These are phyloP conservation scores for Trichophyton mentagrophytes DNA, from an alignment of 2,329 filamentous ascomycete genomes.

Conservation along the genomic window DNA sequence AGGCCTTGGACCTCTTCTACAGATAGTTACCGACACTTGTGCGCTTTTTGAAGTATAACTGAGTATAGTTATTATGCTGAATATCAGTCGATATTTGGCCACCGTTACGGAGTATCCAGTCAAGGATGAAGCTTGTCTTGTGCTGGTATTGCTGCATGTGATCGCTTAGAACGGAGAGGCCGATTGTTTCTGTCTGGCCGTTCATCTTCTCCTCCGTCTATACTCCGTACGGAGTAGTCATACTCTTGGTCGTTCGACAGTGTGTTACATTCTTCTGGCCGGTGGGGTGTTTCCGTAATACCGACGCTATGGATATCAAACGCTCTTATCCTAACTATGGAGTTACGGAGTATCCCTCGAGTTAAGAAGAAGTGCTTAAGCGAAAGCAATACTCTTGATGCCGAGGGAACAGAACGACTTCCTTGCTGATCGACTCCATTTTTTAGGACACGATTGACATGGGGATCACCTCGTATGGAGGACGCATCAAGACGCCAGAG, in stretches of 20 bases:
- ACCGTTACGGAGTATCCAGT: not conserved
- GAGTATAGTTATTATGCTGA: not conserved
- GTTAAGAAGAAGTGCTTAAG: too few relatives aligned
- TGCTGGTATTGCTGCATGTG: not conserved
- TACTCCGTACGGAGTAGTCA: too few relatives aligned
- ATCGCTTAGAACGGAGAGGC: not conserved
- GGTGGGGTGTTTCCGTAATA: not conserved
- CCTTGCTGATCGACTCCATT: not conserved
- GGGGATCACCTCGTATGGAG: not conserved
- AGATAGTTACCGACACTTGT: not conserved
- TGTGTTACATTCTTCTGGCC: not conserved
- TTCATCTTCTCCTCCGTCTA: not conserved
- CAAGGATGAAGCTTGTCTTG: not conserved
- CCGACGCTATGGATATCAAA: not conserved
- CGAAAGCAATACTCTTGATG: not conserved
- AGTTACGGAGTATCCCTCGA: too few relatives aligned
- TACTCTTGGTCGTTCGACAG: not conserved
- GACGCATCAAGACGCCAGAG: not conserved
- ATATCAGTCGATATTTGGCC: not conserved
- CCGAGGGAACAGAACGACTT: not conserved
- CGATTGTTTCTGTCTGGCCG: not conserved
- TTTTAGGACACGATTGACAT: not conserved
- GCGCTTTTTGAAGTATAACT: not conserved
- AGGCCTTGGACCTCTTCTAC: not conserved
- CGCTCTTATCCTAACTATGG: not conserved